Evolutionary conservation across 2,329 filamentous ascomycete species (phyloP).

Genomic region (Trichophyton rubrum): DNA sequence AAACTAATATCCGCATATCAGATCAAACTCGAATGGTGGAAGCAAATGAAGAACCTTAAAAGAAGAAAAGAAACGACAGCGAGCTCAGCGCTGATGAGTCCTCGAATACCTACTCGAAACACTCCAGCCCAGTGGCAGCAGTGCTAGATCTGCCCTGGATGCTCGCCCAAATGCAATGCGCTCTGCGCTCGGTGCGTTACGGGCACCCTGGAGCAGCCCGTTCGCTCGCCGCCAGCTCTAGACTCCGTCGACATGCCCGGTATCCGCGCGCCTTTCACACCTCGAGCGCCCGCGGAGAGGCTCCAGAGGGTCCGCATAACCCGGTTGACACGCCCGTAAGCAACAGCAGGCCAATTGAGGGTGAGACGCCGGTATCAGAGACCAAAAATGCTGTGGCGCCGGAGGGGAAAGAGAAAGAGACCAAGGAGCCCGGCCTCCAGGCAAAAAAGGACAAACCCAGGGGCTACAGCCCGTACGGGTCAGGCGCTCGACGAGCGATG

Average conservation of each 20-base stretch:
- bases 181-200: slow-evolving; percentile 22
- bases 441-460: slow-evolving; percentile 14
- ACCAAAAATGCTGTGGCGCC: neutral
- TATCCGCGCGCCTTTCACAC: neutral
- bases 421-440: neutral
- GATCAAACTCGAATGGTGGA: neutral
- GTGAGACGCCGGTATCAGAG: neutral
- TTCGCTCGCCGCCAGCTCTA: neutral
- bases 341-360: neutral
- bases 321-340: neutral
- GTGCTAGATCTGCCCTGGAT: slow-evolving; percentile 12
- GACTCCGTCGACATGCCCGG: neutral
- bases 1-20: neutral
- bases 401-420: neutral
- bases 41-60: neutral
- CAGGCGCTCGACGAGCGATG: slow-evolving; percentile 27
- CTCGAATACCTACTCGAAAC: neutral
- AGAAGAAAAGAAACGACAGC: neutral
- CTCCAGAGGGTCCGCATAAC: neutral
- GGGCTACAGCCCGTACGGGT: slow-evolving; percentile 27
- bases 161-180: slow-evolving; percentile 27
- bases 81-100: neutral
- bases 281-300: neutral
- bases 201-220: slow-evolving; percentile 8
- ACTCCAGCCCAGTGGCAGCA: slow-evolving; percentile 11